phyloP scores from a whole-genome alignment of 352 stramenopile genomes.

The Plasmopara viticola region DNA sequence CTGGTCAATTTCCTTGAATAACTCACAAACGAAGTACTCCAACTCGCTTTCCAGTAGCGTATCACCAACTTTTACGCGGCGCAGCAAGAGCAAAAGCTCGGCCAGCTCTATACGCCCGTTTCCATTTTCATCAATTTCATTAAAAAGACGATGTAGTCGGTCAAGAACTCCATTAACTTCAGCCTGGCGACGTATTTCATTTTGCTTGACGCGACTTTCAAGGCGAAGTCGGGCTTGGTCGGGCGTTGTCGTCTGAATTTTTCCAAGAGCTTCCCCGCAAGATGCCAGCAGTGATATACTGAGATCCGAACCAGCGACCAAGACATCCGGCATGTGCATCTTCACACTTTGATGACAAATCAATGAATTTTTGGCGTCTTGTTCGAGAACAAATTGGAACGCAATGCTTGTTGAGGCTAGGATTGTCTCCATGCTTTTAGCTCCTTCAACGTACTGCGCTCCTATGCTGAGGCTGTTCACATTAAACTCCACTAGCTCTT shows the following conservation, averaged over 20 bases:
- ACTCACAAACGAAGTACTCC: conserved; percentile 49
- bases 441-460: conserved; percentile 43
- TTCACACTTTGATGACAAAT: conserved; percentile 44
- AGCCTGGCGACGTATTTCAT: conserved; percentile 41
- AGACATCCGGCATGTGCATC: conserved; percentile 58
- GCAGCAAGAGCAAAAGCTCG: conserved; percentile 57
- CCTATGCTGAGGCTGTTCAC: conserved; percentile 42
- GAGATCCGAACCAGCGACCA: conserved; percentile 59
- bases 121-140: conserved; percentile 64
- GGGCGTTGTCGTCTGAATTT: conserved; percentile 50
- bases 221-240: conserved; percentile 56
- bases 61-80: conserved; percentile 57
- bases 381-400: conserved; percentile 43
- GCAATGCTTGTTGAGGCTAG: conserved; percentile 40
- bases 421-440: conserved; percentile 35
- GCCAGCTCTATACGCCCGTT: conserved; percentile 58
- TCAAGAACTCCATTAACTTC: conserved; percentile 49
- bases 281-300: conserved; percentile 61
- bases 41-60: conserved; percentile 59
- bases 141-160: conserved; percentile 53
- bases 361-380: conserved; percentile 32
- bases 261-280: conserved; percentile 36
- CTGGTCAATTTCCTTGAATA: conserved; percentile 91
- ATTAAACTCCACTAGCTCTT: conserved; percentile 47
- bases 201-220: conserved; percentile 47